Conservation (phyloP, 2,329 filamentous ascomycete species). For the Pseudogymnoascus sp. region DNA sequence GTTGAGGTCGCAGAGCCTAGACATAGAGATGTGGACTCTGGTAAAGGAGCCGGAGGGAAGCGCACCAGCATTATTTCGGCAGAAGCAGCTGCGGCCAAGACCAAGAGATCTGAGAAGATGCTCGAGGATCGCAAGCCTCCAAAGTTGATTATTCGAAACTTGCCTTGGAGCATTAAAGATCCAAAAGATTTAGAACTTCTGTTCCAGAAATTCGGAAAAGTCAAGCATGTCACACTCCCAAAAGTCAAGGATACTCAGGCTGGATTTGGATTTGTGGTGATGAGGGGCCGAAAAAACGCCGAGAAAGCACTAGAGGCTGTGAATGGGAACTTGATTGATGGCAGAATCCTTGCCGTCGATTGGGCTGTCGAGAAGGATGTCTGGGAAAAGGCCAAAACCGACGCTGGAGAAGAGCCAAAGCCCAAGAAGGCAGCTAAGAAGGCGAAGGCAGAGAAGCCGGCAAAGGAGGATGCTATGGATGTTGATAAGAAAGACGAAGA, state of each 20-base stretch:
- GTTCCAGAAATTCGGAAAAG: conserved; percentile 83
- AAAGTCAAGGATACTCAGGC: conserved; percentile 60
- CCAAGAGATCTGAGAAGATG: conserved; percentile 50
- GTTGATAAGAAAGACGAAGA: conserved; percentile 26
- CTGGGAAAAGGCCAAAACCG: conserved; percentile 60
- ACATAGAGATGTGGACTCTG: conserved; percentile 54
- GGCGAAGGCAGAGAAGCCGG: conserved; percentile 22
- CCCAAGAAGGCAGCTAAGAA: conserved; percentile 25
- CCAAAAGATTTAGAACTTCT: conserved; percentile 69
- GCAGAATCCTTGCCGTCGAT: conserved; percentile 82
- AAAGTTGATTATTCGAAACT: conserved; percentile 81
- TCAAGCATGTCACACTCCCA: conserved; percentile 80
- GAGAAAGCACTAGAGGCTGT: conserved; percentile 76
- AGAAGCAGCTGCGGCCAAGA: conserved; percentile 36
- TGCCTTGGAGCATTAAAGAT: conserved; percentile 92
- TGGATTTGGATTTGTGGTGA: conserved; percentile 87
- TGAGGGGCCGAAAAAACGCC: conserved; percentile 82
- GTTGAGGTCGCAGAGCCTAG: conserved; percentile 84
- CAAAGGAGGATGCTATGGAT: conserved; percentile 24
- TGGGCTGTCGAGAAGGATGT: conserved; percentile 90
- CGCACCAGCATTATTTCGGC: conserved; percentile 27
- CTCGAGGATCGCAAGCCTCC: conserved; percentile 53
- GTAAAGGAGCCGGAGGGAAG: conserved; percentile 28
- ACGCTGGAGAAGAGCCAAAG: conserved; percentile 25
- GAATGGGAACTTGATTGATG: conserved; percentile 86